phyloP scores from a whole-genome alignment of 2,329 filamentous ascomycete genomes.

The Periconia macrospinosa region DNA sequence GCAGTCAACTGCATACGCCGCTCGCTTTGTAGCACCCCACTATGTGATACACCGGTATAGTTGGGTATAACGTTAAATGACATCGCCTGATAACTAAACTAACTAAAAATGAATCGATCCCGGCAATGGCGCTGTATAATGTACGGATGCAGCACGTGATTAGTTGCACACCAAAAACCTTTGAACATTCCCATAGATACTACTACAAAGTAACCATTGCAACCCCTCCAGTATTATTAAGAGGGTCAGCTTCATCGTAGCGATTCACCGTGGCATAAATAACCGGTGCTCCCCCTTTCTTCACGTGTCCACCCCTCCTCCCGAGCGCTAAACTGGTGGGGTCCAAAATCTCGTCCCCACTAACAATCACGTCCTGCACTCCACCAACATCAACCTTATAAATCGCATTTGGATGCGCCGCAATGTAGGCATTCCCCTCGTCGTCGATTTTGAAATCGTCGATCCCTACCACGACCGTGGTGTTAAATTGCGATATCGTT shows the following conservation, averaged over 20 bases:
- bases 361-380: background rate
- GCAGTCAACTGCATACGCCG: too few species aligned
- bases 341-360: background rate
- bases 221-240: background rate
- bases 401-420: conserved; percentile 1
- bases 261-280: background rate
- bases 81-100: too few species aligned
- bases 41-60: too few species aligned
- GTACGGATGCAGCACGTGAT: too few species aligned
- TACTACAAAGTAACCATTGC: background rate
- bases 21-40: too few species aligned
- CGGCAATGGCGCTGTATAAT: too few species aligned
- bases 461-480: background rate
- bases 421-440: conserved; percentile 3
- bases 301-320: background rate
- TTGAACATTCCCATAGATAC: background rate
- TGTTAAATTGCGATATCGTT: background rate
- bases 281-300: background rate
- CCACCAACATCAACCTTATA: background rate
- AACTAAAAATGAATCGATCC: too few species aligned
- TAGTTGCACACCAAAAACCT: too few species aligned
- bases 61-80: too few species aligned
- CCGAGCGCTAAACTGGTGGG: conserved; percentile 4
- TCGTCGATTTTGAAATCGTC: conserved; percentile 8
- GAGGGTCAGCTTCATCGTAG: background rate